Conservation (phyloP, 768 basidiomycete species). For the Mycena pura region DNA sequence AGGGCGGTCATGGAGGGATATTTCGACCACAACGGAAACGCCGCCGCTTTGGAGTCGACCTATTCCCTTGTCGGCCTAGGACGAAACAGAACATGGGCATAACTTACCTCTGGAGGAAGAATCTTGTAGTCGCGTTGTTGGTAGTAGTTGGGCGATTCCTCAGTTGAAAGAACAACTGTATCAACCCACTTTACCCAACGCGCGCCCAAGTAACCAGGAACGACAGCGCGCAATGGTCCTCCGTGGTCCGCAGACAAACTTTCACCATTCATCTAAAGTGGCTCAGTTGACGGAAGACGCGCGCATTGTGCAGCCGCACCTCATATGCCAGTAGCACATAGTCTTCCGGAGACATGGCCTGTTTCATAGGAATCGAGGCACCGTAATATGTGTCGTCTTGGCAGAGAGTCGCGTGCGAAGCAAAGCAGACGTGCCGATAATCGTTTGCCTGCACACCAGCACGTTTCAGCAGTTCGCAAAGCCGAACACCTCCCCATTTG, state of each 20-base stretch:
- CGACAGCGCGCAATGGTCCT: conserved; percentile 69
- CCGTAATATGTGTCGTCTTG: conserved; percentile 70
- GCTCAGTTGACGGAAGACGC: not conserved
- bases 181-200: conserved; percentile 84
- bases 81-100: conserved; percentile 8
- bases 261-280: conserved; percentile 68
- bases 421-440: conserved; percentile 62
- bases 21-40: conserved; percentile 55
- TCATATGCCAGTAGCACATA: conserved; percentile 70
- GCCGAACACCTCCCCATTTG: conserved; percentile 65
- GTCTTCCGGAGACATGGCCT: conserved; percentile 51
- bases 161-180: conserved; percentile 56
- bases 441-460: conserved; percentile 44
- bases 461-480: conserved; percentile 61
- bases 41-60: conserved; percentile 55
- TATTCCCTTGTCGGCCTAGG: conserved; percentile 22
- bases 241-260: conserved; percentile 66
- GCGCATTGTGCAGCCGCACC: conserved; percentile 33
- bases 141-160: conserved; percentile 73
- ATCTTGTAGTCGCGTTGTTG: conserved; percentile 78
- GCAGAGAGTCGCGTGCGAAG: conserved; percentile 64
- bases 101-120: conserved; percentile 55
- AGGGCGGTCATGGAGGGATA: conserved; percentile 65
- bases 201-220: conserved; percentile 71
- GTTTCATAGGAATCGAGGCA: conserved; percentile 63